Evolutionary conservation across 106 monocot species (phyloP).

Genomic region (Dendrobium huoshanense): DNA sequence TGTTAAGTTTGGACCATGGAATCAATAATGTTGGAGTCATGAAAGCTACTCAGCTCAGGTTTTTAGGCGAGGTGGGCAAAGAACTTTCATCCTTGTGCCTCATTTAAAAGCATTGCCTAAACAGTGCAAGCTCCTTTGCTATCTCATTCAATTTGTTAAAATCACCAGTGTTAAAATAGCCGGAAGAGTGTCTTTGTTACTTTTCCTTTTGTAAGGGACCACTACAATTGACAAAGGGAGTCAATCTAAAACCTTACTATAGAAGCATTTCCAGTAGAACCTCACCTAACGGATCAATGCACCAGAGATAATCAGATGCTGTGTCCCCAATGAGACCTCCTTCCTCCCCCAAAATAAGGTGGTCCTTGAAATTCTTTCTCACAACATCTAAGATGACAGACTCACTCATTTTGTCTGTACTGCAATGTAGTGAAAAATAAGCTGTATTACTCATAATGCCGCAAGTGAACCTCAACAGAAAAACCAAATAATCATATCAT

Average conservation of each 20-base stretch:
- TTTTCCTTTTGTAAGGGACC: background rate
- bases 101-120: background rate
- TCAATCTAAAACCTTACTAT: background rate
- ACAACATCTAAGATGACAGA: conserved; percentile 83
- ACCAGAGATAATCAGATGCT: conserved; percentile 93
- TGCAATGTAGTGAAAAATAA: conserved; percentile 22
- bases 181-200: background rate
- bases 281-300: conserved; percentile 97
- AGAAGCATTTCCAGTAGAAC: conserved; percentile 6
- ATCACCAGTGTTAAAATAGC: background rate
- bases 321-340: conserved; percentile 90
- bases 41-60: too few relatives aligned
- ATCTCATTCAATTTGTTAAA: background rate
- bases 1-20: too few relatives aligned
- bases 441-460: background rate
- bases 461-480: background rate
- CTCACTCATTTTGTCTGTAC: conserved; percentile 95
- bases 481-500: background rate
- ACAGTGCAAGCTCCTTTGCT: background rate
- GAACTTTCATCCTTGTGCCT: too few relatives aligned
- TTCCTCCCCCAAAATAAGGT: conserved; percentile 97
- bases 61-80: too few relatives aligned
- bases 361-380: conserved; percentile 70
- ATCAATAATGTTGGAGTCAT: too few relatives aligned
- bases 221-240: background rate